Conservation (phyloP, 2,329 filamentous ascomycete genomes). For the Aspergillus sp. region DNA sequence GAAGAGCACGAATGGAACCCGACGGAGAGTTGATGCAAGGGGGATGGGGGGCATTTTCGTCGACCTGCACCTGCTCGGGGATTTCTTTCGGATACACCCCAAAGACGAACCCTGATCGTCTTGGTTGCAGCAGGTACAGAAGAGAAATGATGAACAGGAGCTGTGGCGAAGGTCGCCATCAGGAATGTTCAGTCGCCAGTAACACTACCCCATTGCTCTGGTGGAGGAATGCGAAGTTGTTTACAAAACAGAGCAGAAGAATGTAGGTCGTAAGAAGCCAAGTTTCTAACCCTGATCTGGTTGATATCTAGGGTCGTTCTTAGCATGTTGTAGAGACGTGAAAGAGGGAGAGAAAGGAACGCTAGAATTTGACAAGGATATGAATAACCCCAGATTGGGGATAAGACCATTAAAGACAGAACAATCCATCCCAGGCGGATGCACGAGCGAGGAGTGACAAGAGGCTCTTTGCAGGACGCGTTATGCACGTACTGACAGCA, state of each 20-base stretch:
- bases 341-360: conserved; percentile 13
- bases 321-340: conserved; percentile 17
- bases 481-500: conserved; percentile 27
- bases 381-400: conserved; percentile 17
- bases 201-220: conserved; percentile 18
- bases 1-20: conserved; percentile 33
- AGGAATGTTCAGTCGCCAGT: conserved; percentile 35
- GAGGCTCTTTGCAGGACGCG: conserved; percentile 26
- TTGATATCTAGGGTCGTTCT: conserved; percentile 18
- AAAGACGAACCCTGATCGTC: conserved; percentile 19
- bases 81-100: conserved; percentile 29
- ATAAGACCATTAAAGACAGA: conserved; percentile 17
- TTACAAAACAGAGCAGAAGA: conserved; percentile 28
- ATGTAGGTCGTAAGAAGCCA: conserved; percentile 28
- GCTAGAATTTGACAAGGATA: conserved; percentile 16
- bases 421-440: conserved; percentile 16
- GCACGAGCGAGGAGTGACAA: conserved; percentile 24
- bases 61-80: conserved; percentile 35
- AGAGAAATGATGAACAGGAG: conserved; percentile 20
- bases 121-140: conserved; percentile 23
- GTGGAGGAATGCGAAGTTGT: conserved; percentile 34
- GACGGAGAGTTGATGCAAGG: conserved; percentile 36
- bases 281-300: conserved; percentile 10
- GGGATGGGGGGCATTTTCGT: conserved; percentile 12
- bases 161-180: conserved; percentile 30